Evolutionary conservation across 208 protist genomes (phyloP).

Genomic region (Acanthamoeba royreba): DNA sequence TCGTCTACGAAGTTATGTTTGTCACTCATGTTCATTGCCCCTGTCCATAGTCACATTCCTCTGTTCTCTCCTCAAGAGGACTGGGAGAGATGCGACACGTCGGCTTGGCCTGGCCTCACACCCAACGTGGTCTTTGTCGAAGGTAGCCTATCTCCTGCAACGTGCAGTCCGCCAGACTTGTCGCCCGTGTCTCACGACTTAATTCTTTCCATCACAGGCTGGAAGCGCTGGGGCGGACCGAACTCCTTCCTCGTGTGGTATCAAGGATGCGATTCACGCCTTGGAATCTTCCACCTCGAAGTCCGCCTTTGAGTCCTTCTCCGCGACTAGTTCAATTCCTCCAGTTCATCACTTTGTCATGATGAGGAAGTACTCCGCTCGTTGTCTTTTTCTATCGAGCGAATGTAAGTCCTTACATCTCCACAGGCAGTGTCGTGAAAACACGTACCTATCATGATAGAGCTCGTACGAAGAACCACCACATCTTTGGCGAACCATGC

Average conservation of each 20-base stretch:
- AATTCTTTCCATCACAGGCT: not conserved
- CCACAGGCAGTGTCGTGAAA: too few species aligned
- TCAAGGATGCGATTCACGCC: not conserved
- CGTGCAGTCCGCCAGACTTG: not conserved
- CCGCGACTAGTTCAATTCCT: too few species aligned
- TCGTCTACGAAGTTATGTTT: not conserved
- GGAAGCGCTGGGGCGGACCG: not conserved
- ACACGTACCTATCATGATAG: too few species aligned
- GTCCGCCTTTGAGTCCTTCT: not conserved
- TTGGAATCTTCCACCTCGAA: not conserved
- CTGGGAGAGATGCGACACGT: constrained; percentile 39
- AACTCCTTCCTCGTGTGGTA: not conserved
- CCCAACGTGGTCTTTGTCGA: constrained; percentile 50
- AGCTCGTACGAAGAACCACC: too few species aligned
- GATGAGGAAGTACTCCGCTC: too few species aligned
- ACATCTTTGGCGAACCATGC: too few species aligned
- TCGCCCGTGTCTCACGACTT: not conserved
- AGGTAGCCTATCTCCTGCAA: too few species aligned
- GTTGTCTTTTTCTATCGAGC: too few species aligned
- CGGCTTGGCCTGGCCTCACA: constrained; percentile 14
- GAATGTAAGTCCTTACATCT: too few species aligned
- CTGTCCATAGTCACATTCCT: not conserved
- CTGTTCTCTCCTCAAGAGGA: not conserved
- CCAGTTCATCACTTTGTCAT: too few species aligned
- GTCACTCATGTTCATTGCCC: not conserved